These are phyloP conservation scores for Erodium chrysanthum DNA, from an alignment of 441 rosid genomes.

Conservation along the genomic window DNA sequence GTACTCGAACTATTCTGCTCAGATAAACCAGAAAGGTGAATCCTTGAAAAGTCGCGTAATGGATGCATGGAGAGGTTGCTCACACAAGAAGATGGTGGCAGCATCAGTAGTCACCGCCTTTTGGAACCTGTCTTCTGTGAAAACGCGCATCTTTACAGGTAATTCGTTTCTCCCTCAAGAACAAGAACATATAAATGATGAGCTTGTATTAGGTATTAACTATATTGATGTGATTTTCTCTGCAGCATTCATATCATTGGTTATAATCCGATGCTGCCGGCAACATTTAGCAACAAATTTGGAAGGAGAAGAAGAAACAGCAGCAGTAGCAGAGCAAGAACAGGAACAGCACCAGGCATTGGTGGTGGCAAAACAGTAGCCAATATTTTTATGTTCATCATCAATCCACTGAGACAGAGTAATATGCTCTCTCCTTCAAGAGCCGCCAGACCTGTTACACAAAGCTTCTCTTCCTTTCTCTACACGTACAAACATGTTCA, in stretches of 20 bases:
- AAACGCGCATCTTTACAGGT: slow-evolving; percentile 72
- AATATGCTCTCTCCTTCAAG: too few relatives aligned
- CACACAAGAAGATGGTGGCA: slow-evolving; percentile 75
- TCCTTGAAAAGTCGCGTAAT: slow-evolving; percentile 27
- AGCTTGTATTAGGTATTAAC: background rate
- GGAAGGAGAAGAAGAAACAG: slow-evolving; percentile 27
- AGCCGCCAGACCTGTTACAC: too few relatives aligned
- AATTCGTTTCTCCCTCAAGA: background rate
- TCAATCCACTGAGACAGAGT: background rate
- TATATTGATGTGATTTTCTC: background rate
- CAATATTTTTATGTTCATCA: slow-evolving; percentile 1
- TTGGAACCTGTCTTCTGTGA: slow-evolving; percentile 70
- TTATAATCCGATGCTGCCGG: slow-evolving; percentile 49
- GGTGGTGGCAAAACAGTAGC: slow-evolving; percentile 29
- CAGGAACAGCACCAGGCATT: slow-evolving; percentile 28
- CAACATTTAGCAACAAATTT: slow-evolving; percentile 32
- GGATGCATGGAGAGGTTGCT: slow-evolving; percentile 67
- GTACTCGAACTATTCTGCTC: slow-evolving; percentile 46
- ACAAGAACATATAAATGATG: background rate
- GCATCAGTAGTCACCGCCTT: slow-evolving; percentile 70
- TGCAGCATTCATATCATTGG: slow-evolving; percentile 71
- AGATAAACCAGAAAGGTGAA: slow-evolving; percentile 52
- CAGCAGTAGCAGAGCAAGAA: slow-evolving; percentile 13
- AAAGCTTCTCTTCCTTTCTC: background rate
- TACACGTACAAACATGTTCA: too few relatives aligned